Conservation (phyloP, 225 moss, liverwort and hornwort species). For the Physcomitrellopsis africana region DNA sequence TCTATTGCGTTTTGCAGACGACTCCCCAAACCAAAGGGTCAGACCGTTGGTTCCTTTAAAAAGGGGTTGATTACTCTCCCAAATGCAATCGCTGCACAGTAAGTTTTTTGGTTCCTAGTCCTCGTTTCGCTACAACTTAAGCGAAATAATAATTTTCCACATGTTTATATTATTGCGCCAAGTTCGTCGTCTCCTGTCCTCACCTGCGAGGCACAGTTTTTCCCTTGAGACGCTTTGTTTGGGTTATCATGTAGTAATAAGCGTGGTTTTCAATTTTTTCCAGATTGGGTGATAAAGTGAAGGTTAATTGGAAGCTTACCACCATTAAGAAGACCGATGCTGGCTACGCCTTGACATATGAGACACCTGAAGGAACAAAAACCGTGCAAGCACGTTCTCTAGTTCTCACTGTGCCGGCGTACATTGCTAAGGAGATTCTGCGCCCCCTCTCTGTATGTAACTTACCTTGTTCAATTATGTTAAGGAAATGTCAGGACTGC, state of each 20-base stretch:
- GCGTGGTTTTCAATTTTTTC: slow-evolving; percentile 17
- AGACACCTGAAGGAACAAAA: slow-evolving; percentile 83
- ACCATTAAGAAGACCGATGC: slow-evolving; percentile 67
- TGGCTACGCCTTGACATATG: slow-evolving; percentile 70
- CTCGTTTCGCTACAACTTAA: background rate
- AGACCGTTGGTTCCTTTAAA: slow-evolving; percentile 94
- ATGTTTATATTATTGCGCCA: background rate
- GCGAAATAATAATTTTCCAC: background rate
- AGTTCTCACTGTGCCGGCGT: slow-evolving; percentile 92
- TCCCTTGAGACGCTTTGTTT: background rate
- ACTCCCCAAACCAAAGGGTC: slow-evolving; percentile 95
- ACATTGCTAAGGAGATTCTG: slow-evolving; percentile 88
- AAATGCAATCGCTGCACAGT: slow-evolving; percentile 91
- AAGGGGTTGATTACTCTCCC: slow-evolving; percentile 90
- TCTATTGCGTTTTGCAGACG: slow-evolving; percentile 55
- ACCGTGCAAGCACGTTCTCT: slow-evolving; percentile 62
- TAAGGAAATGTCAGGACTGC: background rate
- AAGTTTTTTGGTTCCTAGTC: slow-evolving; percentile 33
- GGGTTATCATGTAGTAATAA: slow-evolving; percentile 13
- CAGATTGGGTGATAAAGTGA: slow-evolving; percentile 94
- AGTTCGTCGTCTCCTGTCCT: slow-evolving; percentile 15
- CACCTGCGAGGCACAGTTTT: background rate
- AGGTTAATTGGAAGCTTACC: slow-evolving; percentile 88
- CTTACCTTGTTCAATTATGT: slow-evolving; percentile 14
- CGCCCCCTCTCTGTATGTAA: slow-evolving; percentile 78